Conservation (phyloP, 192 early-diverging fungal species). For the Podila horticola region DNA sequence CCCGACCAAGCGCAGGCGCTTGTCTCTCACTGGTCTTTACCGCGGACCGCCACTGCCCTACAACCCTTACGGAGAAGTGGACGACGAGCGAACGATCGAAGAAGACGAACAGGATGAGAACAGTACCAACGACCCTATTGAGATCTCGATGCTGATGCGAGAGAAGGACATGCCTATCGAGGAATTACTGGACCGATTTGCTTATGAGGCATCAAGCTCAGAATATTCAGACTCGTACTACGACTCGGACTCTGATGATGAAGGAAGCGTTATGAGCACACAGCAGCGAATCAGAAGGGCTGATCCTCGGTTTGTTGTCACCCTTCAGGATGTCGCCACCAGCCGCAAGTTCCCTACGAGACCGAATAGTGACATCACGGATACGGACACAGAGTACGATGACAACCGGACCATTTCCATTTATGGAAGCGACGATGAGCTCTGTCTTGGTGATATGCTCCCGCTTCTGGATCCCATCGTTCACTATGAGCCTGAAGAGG, state of each 20-base stretch:
- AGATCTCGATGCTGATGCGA: conserved; percentile 13
- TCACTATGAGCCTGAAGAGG: conserved; percentile 7
- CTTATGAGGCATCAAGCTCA: conserved; percentile 38
- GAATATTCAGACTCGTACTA: conserved; percentile 48
- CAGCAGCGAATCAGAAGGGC: conserved; percentile 25
- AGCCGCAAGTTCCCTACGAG: conserved; percentile 45
- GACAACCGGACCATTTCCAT: conserved; percentile 45
- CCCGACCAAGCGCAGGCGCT: conserved; percentile 42
- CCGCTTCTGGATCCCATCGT: conserved; percentile 27
- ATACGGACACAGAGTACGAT: conserved; percentile 46
- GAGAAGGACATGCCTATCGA: conserved; percentile 55
- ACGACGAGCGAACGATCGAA: conserved; percentile 46
- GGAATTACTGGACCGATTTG: conserved; percentile 53
- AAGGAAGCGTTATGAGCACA: conserved; percentile 34
- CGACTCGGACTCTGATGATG: conserved; percentile 42
- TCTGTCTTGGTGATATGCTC: conserved; percentile 40
- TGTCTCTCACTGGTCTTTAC: conserved; percentile 27
- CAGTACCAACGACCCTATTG: conserved; percentile 17
- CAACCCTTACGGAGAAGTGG: conserved; percentile 43
- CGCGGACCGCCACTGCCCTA: conserved; percentile 34
- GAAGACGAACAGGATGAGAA: conserved; percentile 35
- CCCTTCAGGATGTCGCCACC: conserved; percentile 33
- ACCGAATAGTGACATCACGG: conserved; percentile 43
- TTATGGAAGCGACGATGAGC: conserved; percentile 50
- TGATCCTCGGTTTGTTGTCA: conserved; percentile 44